These are phyloP conservation scores for Termitomyces sp. DNA, from an alignment of 768 basidiomycete species.

Conservation along the genomic window DNA sequence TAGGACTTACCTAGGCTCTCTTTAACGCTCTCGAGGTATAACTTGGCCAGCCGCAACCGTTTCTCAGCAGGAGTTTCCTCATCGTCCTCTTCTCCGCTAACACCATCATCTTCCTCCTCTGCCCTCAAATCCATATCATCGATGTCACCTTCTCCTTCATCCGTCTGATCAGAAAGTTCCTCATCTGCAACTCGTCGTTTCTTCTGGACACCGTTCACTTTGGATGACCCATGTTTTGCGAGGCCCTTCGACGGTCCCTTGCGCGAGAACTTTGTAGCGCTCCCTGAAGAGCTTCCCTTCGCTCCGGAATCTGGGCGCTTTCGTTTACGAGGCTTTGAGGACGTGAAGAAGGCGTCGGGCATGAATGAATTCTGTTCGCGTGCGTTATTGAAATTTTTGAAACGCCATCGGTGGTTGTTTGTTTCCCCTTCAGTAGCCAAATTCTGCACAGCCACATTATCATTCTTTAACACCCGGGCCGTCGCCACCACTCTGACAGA, in stretches of 20 bases:
- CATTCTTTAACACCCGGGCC: no score
- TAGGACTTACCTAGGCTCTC: constrained; percentile 57
- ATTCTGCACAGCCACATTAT: constrained; percentile 4
- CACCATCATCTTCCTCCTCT: constrained; percentile 42
- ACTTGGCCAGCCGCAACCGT: constrained; percentile 81
- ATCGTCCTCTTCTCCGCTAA: constrained; percentile 80
- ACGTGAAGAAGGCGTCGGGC: constrained; percentile 83
- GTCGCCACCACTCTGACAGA: no score
- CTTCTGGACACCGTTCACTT: constrained; percentile 21
- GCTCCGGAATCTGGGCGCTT: constrained; percentile 43
- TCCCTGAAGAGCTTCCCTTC: constrained; percentile 20
- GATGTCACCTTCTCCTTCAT: constrained; percentile 49
- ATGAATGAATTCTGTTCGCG: constrained; percentile 33
- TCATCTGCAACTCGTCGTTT: constrained; percentile 43
- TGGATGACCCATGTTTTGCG: constrained; percentile 24
- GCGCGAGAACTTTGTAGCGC: constrained; percentile 22
- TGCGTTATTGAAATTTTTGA: constrained; percentile 3
- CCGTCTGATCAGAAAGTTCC: constrained; percentile 65
- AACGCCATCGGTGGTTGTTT: neutral
- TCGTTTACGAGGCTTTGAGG: constrained; percentile 56
- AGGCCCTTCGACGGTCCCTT: constrained; percentile 17
- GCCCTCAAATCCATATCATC: constrained; percentile 74
- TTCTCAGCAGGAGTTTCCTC: constrained; percentile 94
- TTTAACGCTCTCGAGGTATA: constrained; percentile 86
- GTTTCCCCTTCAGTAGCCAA: neutral